Evolutionary conservation across 805 yeast species (phyloP), one percentile per base, ranked within the genome.

Genomic region (Metschnikowia orientalis): DNA sequence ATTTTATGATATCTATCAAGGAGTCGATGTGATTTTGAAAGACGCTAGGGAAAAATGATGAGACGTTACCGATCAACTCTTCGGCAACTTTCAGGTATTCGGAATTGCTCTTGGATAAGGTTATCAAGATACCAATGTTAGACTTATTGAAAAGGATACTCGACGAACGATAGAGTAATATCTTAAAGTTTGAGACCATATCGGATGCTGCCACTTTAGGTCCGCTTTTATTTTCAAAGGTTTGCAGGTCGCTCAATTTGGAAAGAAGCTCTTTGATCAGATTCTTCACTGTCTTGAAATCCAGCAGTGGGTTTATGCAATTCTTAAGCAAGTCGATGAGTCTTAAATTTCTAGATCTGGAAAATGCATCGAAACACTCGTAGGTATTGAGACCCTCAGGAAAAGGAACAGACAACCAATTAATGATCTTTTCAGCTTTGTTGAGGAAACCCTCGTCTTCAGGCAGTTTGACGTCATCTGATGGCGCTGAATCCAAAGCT

Each of bases 131-230:
- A 0, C 71, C 56, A 12, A 86, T 63, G 47, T 77, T 82, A 13
- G 85, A 73, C 45, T 73, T 71, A 59, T 86, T 88, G 56, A 71
- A 81, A 14, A 80, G 50, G 3, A 81, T 55, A 19, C 73, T 65
- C 0, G 89, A 70, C 0, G 81, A 55, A 42, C 95, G 67, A 44
- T 75, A 79, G 21, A 83, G 47, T 16, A 87, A 48, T 2, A 81
- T 56, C 44, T 76, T 73, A 38, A 85, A 59, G 10, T 74, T 71
- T 2, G 67, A 58, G 3, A 69, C 62, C 62, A 81, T 64, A 29
- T 74, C 77, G 5, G 63, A 60, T 8, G 74, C 61, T 8, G 55
- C 43, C 3, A 28, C 21, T 19, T 44, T 36, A n/a, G 53, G 54
- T 30, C 53, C 44, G 24, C 60, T 57, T 17, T 26, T 19, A 7